Evolutionary conservation across 805 yeast genomes (phyloP), one percentile per base, ranked within the genome.

Genomic region (Clavispora carvajalis): DNA sequence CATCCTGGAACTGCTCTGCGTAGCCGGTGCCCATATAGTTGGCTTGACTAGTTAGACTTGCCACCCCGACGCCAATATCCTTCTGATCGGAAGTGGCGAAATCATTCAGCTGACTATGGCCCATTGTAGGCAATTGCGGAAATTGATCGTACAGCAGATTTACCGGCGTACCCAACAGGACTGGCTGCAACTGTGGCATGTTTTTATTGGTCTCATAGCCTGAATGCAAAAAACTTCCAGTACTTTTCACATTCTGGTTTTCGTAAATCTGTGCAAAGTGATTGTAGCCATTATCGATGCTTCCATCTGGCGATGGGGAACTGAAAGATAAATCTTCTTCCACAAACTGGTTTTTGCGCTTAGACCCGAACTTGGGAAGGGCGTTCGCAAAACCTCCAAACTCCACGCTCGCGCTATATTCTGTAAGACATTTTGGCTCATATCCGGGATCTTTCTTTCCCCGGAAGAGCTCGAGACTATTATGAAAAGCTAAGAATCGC

Each of bases 321-420:
- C 10, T 13, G 12, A n/a, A 18, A 10, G 23, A 11, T 3, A 7
- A 5, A 7, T n/a, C 23, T 18, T 31, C 34, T 12, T 31, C 34
- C 13, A 19, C 15, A 18, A 31, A 6, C 13, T 31, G 22, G 22
- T 11, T 19, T 18, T n/a, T 34, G 15, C 30, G 30, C 33, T 36
- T 36, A 25, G 10, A n/a, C 4, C 24, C 18, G 13, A 19, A 19
- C 25, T 54, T 57, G 23, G 54, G 51, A 26, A 57, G 46, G 2
- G 66, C 66, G 43, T 60, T 61, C 33, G 47, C 46, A 37, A 47
- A 53, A 5, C 73, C 72, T 1, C 71, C 73, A 54, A 66, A 68
- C 24, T 60, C 64, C 8, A 65, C 49, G 31, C 68, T 59, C 5
- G 71, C 71, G 39, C 58, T 63, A 41, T 60, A 53, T 41, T 68